Percentiles rank a stretch among this genome's conserved stretches.
Evolutionary conservation across 1,284 basidiomycete genomes (phyloP).

Genomic region (Pulchroboletus neoregius): DNA sequence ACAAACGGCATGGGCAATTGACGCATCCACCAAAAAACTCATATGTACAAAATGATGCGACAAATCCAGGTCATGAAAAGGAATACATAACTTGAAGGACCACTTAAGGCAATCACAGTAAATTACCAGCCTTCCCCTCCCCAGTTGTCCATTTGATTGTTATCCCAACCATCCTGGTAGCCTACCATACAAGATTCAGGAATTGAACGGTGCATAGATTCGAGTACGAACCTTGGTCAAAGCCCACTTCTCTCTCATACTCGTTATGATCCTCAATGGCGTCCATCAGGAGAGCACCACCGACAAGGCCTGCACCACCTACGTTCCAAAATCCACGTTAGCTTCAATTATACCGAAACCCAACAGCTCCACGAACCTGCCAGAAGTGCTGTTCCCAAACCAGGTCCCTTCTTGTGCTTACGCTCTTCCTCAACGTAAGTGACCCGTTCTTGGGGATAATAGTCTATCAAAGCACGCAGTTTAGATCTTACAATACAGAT

Average conservation of each 20-base stretch:
- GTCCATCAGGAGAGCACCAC: constrained; percentile 51
- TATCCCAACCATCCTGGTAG: constrained; percentile 18
- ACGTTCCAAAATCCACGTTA: constrained; percentile 12
- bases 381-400: constrained; percentile 25
- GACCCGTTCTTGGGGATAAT: constrained; percentile 9
- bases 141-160: constrained; percentile 4
- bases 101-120: not conserved
- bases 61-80: constrained; percentile 16
- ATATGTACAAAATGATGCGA: constrained; percentile 16
- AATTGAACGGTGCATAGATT: not conserved
- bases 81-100: not conserved
- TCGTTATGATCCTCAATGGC: constrained; percentile 47
- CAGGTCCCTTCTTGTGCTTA: constrained; percentile 22
- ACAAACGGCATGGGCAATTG: not conserved
- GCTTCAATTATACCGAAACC: not conserved
- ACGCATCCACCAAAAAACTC: constrained; percentile 1
- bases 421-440: constrained; percentile 22
- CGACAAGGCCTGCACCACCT: constrained; percentile 59
- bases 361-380: constrained; percentile 28
- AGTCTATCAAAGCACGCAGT: constrained; percentile 11
- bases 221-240: constrained; percentile 34
- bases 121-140: constrained; percentile 15
- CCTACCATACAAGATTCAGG: constrained; percentile 21
- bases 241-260: constrained; percentile 36
- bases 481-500: not conserved